These are phyloP conservation scores for Abortiporus biennis DNA, from an alignment of 1,284 basidiomycete genomes.

Conservation along the genomic window DNA sequence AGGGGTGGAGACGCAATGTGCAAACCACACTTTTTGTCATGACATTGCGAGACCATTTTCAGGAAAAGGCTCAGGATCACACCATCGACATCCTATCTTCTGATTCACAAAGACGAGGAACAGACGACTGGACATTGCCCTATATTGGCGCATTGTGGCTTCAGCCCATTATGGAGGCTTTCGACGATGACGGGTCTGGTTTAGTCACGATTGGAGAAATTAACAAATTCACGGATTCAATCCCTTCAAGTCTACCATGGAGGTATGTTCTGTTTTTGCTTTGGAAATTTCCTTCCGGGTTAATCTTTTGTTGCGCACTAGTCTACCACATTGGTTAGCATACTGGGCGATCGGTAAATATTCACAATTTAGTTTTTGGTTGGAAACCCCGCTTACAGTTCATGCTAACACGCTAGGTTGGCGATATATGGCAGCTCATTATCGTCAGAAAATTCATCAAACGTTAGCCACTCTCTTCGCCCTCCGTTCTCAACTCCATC, in stretches of 20 bases:
- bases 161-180: slow-evolving; percentile 38
- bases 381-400: slow-evolving; percentile 10
- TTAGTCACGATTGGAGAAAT: slow-evolving; percentile 43
- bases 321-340: slow-evolving; percentile 17
- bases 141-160: slow-evolving; percentile 35
- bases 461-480: slow-evolving; percentile 16
- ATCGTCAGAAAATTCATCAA: slow-evolving; percentile 14
- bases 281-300: slow-evolving; percentile 9
- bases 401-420: slow-evolving; percentile 13
- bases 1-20: slow-evolving; percentile 30
- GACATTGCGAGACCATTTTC: slow-evolving; percentile 28
- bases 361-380: slow-evolving; percentile 16
- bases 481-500: slow-evolving; percentile 10
- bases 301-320: slow-evolving; percentile 13
- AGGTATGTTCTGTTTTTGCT: slow-evolving; percentile 20
- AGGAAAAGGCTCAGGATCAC: slow-evolving; percentile 16
- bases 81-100: slow-evolving; percentile 1
- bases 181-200: slow-evolving; percentile 44
- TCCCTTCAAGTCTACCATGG: slow-evolving; percentile 17
- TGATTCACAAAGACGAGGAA: slow-evolving; percentile 20
- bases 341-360: slow-evolving; percentile 35
- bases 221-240: slow-evolving; percentile 31
- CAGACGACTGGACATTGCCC: slow-evolving; percentile 34
- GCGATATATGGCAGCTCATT: slow-evolving; percentile 11
- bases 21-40: slow-evolving; percentile 29